A percentile compares a stretch with the other conserved stretches of the same genome.
Conservation (phyloP, 495 filamentous ascomycete genomes). For the Durotheca rogersii region DNA sequence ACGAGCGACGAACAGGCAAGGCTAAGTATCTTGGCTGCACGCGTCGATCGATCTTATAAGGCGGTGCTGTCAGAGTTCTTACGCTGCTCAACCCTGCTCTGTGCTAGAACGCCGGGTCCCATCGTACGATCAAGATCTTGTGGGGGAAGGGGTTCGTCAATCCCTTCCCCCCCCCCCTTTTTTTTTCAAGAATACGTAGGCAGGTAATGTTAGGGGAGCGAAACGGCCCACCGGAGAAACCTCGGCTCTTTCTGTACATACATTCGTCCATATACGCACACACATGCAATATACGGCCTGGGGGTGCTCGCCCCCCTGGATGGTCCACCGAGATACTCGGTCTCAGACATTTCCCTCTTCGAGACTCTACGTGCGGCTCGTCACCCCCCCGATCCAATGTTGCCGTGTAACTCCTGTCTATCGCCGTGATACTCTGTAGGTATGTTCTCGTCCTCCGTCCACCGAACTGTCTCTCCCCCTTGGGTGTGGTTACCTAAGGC, state of each 20-base stretch:
- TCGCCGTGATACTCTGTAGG: slow-evolving; percentile 23
- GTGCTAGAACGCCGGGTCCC: slow-evolving; percentile 7
- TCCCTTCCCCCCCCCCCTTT: no score
- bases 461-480: background rate
- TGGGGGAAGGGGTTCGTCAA: slow-evolving; percentile 13
- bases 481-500: slow-evolving; percentile 4
- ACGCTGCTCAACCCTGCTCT: no score
- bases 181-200: slow-evolving; percentile 4
- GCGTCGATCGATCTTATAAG: no score
- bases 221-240: background rate
- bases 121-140: slow-evolving; percentile 24
- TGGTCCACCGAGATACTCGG: slow-evolving; percentile 18
- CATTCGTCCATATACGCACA: no score
- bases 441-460: slow-evolving; percentile 1
- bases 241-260: no score
- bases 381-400: slow-evolving; percentile 23
- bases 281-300: no score
- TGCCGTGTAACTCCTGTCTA: slow-evolving; percentile 22
- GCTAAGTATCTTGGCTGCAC: no score
- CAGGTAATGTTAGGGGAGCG: background rate
- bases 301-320: slow-evolving; percentile 12
- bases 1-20: no score
- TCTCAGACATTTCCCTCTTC: slow-evolving; percentile 32
- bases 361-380: slow-evolving; percentile 23
- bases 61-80: slow-evolving; percentile 21